Conservation (phyloP, 805 yeast species). For the Spathaspora sp. region DNA sequence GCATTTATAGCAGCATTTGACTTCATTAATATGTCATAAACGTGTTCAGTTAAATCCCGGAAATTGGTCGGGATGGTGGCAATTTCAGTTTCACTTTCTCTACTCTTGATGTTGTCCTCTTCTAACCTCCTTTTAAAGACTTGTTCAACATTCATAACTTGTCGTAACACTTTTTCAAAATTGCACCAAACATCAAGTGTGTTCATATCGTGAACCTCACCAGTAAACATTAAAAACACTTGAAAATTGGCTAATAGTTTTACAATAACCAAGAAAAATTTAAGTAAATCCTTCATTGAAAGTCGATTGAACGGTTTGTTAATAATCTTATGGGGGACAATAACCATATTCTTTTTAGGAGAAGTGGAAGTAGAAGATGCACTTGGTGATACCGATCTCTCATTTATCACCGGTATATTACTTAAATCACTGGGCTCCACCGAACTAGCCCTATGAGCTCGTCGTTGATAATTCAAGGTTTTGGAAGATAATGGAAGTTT, state of each 20-base stretch:
- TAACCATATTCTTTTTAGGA: slow-evolving; percentile 13
- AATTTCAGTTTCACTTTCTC: not conserved
- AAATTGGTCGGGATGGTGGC: slow-evolving; percentile 1
- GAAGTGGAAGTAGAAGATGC: not conserved
- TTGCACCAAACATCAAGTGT: slow-evolving; percentile 11
- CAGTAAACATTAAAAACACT: slow-evolving; percentile 14
- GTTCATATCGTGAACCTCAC: slow-evolving; percentile 1
- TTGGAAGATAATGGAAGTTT: slow-evolving; percentile 26
- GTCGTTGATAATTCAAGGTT: slow-evolving; percentile 23
- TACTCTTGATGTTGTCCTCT: not conserved
- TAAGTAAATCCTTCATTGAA: slow-evolving; percentile 32
- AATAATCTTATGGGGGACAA: slow-evolving; percentile 41
- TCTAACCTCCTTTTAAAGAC: not conserved
- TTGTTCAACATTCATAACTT: slow-evolving; percentile 6
- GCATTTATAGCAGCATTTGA: not conserved
- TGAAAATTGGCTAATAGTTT: slow-evolving; percentile 35
- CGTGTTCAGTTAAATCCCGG: slow-evolving; percentile 5
- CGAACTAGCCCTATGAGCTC: slow-evolving; percentile 7
- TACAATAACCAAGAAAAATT: slow-evolving; percentile 33
- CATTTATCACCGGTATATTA: slow-evolving; percentile 7
- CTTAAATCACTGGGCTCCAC: slow-evolving; percentile 8
- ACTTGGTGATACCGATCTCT: not conserved
- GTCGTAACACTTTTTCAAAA: slow-evolving; percentile 9
- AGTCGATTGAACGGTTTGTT: slow-evolving; percentile 37
- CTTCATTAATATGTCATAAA: slow-evolving; percentile 5